Evolutionary conservation across 164 flowering plant species (phyloP).

Genomic region (Umbellularia californica): DNA sequence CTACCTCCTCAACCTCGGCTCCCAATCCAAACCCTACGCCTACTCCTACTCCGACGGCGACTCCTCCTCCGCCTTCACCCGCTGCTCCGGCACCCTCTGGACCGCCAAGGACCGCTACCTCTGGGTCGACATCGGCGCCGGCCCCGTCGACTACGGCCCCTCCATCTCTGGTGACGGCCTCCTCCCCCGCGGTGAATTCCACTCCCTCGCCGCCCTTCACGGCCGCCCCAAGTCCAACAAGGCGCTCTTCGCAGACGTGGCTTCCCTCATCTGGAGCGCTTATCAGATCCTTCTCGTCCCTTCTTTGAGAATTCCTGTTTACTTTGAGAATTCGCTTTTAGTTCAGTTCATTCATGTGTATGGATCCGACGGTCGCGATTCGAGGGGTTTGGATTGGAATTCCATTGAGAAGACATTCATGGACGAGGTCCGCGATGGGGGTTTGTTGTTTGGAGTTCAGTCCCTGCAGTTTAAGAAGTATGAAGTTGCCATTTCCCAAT

Average conservation of each 20-base stretch:
- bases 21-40: slow-evolving; percentile 35
- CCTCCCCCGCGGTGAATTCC: slow-evolving; percentile 79
- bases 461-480: slow-evolving; percentile 61
- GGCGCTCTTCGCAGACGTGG: slow-evolving; percentile 68
- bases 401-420: slow-evolving; percentile 58
- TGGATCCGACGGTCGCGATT: slow-evolving; percentile 41
- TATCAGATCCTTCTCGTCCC: slow-evolving; percentile 87
- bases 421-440: slow-evolving; percentile 66
- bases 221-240: slow-evolving; percentile 81
- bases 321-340: slow-evolving; percentile 56
- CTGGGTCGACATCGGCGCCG: slow-evolving; percentile 91
- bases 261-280: slow-evolving; percentile 83
- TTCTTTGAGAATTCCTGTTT: slow-evolving; percentile 82
- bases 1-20: slow-evolving; percentile 56
- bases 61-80: slow-evolving; percentile 54
- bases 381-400: slow-evolving; percentile 70
- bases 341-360: slow-evolving; percentile 79
- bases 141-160: slow-evolving; percentile 94
- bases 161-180: slow-evolving; percentile 87
- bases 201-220: slow-evolving; percentile 71
- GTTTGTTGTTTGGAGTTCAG: slow-evolving; percentile 67
- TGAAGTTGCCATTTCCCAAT: slow-evolving; percentile 45
- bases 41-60: slow-evolving; percentile 68
- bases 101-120: slow-evolving; percentile 72
- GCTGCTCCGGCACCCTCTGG: slow-evolving; percentile 71